A percentile compares a stretch with the other conserved stretches of the same genome.
Conservation (phyloP, 495 filamentous ascomycete genomes). For the Cenococcum geophilum region DNA sequence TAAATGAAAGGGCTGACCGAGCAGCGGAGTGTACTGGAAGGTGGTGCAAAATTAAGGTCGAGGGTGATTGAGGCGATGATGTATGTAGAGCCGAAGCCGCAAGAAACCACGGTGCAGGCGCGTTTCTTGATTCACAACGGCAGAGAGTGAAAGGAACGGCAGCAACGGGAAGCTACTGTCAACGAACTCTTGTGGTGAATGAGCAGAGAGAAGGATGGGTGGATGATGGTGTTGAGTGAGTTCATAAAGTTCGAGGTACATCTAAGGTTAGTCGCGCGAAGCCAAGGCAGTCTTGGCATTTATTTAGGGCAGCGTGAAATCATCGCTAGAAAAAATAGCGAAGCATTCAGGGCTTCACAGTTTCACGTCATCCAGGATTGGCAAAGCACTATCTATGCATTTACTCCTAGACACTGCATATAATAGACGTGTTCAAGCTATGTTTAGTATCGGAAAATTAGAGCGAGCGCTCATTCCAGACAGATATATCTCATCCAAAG, state of each 20-base stretch:
- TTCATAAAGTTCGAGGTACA: neutral
- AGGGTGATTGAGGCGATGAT: neutral
- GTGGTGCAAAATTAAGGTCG: neutral
- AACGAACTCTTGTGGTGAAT: neutral
- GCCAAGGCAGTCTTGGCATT: neutral
- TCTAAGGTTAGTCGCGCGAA: neutral
- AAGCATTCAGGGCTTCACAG: too few relatives aligned
- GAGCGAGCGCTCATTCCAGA: too few relatives aligned
- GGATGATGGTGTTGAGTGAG: neutral
- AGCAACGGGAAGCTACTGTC: neutral
- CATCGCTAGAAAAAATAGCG: too few relatives aligned
- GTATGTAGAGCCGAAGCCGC: neutral
- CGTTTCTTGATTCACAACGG: conserved; percentile 14
- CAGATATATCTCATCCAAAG: too few relatives aligned
- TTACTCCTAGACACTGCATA: too few relatives aligned
- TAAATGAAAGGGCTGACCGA: neutral
- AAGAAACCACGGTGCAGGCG: conserved; percentile 31
- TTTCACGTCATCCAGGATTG: too few relatives aligned
- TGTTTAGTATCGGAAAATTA: too few relatives aligned
- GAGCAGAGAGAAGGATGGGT: conserved; percentile 3
- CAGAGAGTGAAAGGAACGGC: neutral
- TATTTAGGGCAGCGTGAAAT: neutral
- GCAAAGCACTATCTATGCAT: too few relatives aligned
- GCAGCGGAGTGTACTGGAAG: neutral
- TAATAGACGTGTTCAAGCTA: too few relatives aligned